Base-by-base conservation (phyloP, 164 flowering plant species). In the Stephania japonica region DNA sequence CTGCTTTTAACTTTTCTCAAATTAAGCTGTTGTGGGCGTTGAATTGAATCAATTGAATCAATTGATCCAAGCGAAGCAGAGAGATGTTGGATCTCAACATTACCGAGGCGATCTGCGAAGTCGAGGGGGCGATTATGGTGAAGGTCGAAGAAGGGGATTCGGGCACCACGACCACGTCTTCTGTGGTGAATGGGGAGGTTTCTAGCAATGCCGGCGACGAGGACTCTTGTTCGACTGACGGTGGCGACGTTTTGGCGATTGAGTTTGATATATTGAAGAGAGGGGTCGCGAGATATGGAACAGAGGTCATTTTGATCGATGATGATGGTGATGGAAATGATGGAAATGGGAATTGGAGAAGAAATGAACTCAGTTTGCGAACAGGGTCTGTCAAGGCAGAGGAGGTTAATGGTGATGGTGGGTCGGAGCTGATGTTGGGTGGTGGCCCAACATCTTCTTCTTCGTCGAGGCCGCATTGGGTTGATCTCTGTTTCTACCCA, bases 111-210 rank as follows among this genome's bases (percentile, higher is more conserved):
- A 41, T 8, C 11, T 79, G 53, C 73, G 69, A 71, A 27, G 80
- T 67, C 1, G 76, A 74, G n/a, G 65, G 67, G 21, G 38, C 32
- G 14, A 16, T 47, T 42, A 63, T 32, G 32, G 64, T 71, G 67
- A 75, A 75, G 76, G 23, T 75, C 63, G 71, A 67, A n/a, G 83
- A 80, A 49, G 80, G 78, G 65, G 87, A 86, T 67, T 84, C 93
- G 11, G 88, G 88, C 7, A 80, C 88, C 7, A 80, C 88, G 8
- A 87, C 91, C 5, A 85, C 79, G 70, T 90, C 97, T 24, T 90
- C 90, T 16, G 77, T 90, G 5, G 88, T 91, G 11, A 74, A n/a
- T n/a, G n/a, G n/a, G n/a, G n/a, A n/a, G n/a, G n/a, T n/a, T n/a
- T n/a, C n/a, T n/a, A n/a, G 82, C 73, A 78, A 78, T 71, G 86